phyloP scores from a whole-genome alignment of 176 grass and related monocot genomes.

The Tuctoria greenei region DNA sequence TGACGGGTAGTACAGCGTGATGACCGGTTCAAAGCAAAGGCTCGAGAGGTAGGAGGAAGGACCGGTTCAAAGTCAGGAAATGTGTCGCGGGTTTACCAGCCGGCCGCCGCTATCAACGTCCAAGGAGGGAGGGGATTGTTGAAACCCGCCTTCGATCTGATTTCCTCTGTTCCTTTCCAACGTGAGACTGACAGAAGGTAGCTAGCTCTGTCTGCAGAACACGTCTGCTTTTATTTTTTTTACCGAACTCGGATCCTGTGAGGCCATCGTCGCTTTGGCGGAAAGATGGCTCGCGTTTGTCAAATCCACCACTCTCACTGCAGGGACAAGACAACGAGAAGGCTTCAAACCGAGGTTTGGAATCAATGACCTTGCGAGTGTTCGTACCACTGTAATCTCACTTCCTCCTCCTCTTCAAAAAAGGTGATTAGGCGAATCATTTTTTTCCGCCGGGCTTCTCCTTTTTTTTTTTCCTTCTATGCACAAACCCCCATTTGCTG shows the following conservation, averaged over 20 bases:
- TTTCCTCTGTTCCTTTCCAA: background rate
- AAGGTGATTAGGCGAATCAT: background rate
- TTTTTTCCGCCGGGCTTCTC: background rate
- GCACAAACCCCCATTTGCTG: too few relatives aligned
- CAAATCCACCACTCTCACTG: conserved; percentile 19
- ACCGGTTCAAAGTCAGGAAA: conserved; percentile 37
- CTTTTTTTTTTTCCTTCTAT: too few relatives aligned
- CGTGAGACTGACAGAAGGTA: background rate
- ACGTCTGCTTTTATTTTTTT: background rate
- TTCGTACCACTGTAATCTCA: conserved; percentile 46
- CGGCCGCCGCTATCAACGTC: conserved; percentile 28
- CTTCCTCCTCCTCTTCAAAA: background rate
- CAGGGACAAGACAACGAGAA: conserved; percentile 18
- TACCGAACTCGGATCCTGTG: background rate
- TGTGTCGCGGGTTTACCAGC: background rate
- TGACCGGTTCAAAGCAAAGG: conserved; percentile 4
- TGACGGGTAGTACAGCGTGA: background rate
- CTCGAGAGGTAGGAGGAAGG: background rate
- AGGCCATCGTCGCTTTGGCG: conserved; percentile 24
- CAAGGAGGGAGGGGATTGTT: background rate
- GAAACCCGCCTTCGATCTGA: background rate
- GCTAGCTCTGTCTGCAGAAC: background rate
- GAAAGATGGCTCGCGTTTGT: conserved; percentile 25
- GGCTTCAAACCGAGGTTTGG: conserved; percentile 38
- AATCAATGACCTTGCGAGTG: conserved; percentile 39